These are phyloP conservation scores for Cokeromyces recurvatus DNA, from an alignment of 371 early-diverging fungal genomes.

Conservation along the genomic window DNA sequence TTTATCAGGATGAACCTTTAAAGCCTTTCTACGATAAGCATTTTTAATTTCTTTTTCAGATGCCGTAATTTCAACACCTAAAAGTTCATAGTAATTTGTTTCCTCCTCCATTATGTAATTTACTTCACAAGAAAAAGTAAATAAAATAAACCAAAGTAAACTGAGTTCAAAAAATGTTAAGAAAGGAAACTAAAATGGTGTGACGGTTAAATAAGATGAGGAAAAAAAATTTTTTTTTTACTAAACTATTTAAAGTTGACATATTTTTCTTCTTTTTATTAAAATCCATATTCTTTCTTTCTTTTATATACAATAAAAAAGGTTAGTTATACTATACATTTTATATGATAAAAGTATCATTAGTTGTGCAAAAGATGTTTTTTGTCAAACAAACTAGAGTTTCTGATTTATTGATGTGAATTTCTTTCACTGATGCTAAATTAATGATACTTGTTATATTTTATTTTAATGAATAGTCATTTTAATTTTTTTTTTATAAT, in stretches of 20 bases:
- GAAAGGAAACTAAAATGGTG: too few species aligned
- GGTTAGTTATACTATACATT: too few species aligned
- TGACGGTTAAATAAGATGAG: not conserved
- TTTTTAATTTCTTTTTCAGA: constrained; percentile 62
- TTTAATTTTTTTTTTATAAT: not conserved
- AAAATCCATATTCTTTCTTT: too few species aligned
- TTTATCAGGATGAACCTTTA: constrained; percentile 47
- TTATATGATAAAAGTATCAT: too few species aligned
- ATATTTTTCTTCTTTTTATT: too few species aligned
- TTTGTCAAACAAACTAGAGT: constrained; percentile 55
- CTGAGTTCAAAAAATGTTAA: constrained; percentile 3
- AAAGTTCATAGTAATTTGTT: constrained; percentile 71
- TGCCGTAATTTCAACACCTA: constrained; percentile 58
- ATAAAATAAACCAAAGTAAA: too few species aligned
- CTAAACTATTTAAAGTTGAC: too few species aligned
- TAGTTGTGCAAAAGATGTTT: constrained; percentile 34
- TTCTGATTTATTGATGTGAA: constrained; percentile 45
- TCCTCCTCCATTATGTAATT: constrained; percentile 27
- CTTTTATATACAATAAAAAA: too few species aligned
- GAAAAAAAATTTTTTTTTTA: too few species aligned
- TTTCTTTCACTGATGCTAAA: constrained; percentile 39
- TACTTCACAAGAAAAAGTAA: not conserved
- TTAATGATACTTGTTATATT: not conserved
- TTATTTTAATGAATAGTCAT: not conserved
- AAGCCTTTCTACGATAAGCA: constrained; percentile 64